Evolutionary conservation across 352 stramenopile genomes (phyloP).

Genomic region (Phytophthora colocasiae): DNA sequence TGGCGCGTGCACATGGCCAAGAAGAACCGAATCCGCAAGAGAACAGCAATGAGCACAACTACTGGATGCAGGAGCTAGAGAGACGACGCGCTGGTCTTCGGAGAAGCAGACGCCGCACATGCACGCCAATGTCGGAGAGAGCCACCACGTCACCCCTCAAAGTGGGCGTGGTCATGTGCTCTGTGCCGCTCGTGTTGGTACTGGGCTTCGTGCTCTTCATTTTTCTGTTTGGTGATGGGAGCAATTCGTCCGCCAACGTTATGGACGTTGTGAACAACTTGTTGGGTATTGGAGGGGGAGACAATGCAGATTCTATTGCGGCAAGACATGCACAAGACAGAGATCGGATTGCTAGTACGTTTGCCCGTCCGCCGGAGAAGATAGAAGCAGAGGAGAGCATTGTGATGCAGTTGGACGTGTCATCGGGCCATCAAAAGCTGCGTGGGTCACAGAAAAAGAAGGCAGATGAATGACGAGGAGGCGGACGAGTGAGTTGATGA

Average conservation of each 20-base stretch:
- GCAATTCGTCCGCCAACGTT: constrained; percentile 16
- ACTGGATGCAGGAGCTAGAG: constrained; percentile 82
- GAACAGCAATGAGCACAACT: constrained; percentile 59
- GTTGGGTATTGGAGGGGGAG: constrained; percentile 13
- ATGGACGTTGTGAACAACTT: constrained; percentile 30
- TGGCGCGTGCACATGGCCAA: constrained; percentile 27
- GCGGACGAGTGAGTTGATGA: constrained; percentile 21
- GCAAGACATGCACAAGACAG: constrained; percentile 19
- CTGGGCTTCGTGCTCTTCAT: constrained; percentile 67
- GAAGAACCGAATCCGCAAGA: constrained; percentile 49
- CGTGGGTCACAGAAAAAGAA: constrained; percentile 26
- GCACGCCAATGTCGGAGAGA: constrained; percentile 45
- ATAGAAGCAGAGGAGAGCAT: constrained; percentile 20
- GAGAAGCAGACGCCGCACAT: constrained; percentile 44
- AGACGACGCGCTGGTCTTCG: constrained; percentile 46
- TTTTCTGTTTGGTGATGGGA: constrained; percentile 47
- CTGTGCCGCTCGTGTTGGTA: constrained; percentile 66
- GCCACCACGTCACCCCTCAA: constrained; percentile 59
- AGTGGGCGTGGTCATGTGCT: constrained; percentile 73
- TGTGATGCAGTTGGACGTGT: constrained; percentile 29
- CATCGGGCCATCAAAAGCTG: constrained; percentile 20
- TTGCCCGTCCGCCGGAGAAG: constrained; percentile 15
- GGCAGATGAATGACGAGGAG: constrained; percentile 19
- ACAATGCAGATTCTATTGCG: constrained; percentile 8
- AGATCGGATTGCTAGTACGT: constrained; percentile 22